phyloP scores from a whole-genome alignment of 192 early-diverging fungal genomes.

The Mortierella alpina region DNA sequence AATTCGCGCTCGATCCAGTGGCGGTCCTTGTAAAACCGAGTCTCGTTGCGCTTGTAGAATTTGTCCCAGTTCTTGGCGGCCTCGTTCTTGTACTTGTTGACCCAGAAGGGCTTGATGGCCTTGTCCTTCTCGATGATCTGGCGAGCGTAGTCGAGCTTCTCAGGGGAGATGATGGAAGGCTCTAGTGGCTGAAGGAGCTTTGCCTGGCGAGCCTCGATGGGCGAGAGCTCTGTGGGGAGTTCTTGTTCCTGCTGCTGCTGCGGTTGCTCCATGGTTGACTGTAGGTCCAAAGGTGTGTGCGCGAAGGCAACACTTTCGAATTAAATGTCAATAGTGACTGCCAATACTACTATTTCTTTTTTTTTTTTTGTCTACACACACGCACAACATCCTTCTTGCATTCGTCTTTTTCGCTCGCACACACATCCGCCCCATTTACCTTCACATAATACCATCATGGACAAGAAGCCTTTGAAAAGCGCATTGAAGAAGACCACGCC shows the following conservation, averaged over 20 bases:
- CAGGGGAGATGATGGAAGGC: slow-evolving; percentile 21
- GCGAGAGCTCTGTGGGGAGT: neutral
- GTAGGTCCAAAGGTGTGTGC: neutral
- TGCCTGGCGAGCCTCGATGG: slow-evolving; percentile 38
- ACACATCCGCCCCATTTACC: neutral
- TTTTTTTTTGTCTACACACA: slow-evolving; percentile 13
- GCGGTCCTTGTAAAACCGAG: slow-evolving; percentile 97
- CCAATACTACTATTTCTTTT: slow-evolving; percentile 29
- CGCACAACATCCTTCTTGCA: no score
- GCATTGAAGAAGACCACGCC: slow-evolving; percentile 44
- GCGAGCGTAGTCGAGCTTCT: slow-evolving; percentile 66
- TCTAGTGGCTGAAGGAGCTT: slow-evolving; percentile 34
- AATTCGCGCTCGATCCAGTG: slow-evolving; percentile 98
- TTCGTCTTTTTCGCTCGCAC: neutral
- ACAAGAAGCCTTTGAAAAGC: slow-evolving; percentile 45
- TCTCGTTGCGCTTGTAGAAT: slow-evolving; percentile 88
- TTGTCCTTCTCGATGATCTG: slow-evolving; percentile 70
- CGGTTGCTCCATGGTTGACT: neutral
- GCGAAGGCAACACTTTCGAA: neutral
- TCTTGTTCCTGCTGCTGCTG: neutral
- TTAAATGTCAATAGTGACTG: slow-evolving; percentile 44
- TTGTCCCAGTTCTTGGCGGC: slow-evolving; percentile 84
- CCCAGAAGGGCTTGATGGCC: slow-evolving; percentile 80
- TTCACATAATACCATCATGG: slow-evolving; percentile 1
- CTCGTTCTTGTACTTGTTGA: slow-evolving; percentile 82